Percentiles rank a stretch among this genome's conserved stretches.
Conservation (phyloP, 2,329 filamentous ascomycete species). For the Rutstroemia sydowiana region DNA sequence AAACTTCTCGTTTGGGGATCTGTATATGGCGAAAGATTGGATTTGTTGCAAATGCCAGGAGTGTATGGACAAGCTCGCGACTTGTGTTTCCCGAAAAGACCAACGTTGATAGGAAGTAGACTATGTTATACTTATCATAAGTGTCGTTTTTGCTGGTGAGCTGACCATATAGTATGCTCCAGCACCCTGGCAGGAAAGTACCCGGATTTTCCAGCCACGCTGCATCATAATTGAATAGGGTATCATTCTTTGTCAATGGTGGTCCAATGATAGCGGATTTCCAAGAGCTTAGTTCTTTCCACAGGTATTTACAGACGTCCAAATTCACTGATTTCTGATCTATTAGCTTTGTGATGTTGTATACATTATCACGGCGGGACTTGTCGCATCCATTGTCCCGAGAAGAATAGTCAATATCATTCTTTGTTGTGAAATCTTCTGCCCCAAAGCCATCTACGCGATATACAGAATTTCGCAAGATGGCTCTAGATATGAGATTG, state of each 20-base stretch:
- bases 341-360: constrained; percentile 15
- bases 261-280: constrained; percentile 7
- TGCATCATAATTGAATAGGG: constrained; percentile 13
- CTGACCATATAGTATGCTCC: constrained; percentile 20
- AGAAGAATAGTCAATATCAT: constrained; percentile 31
- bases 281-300: constrained; percentile 18
- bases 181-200: constrained; percentile 17
- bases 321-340: too few relatives aligned
- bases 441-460: constrained; percentile 33
- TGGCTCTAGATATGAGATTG: constrained; percentile 19
- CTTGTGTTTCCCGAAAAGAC: constrained; percentile 21
- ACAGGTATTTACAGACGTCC: constrained; percentile 12
- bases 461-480: constrained; percentile 30
- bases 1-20: background rate
- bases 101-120: constrained; percentile 27
- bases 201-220: constrained; percentile 15
- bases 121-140: constrained; percentile 24
- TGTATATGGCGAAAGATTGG: constrained; percentile 11
- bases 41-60: constrained; percentile 28
- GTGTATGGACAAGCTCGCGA: constrained; percentile 22
- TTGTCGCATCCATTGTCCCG: constrained; percentile 24
- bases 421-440: constrained; percentile 27
- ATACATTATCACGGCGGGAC: constrained; percentile 11
- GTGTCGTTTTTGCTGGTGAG: constrained; percentile 10
- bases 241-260: background rate